Percentiles rank a stretch among this genome's conserved stretches.
Conservation (phyloP, 1,284 basidiomycete species). For the Golubevia pallescens region DNA sequence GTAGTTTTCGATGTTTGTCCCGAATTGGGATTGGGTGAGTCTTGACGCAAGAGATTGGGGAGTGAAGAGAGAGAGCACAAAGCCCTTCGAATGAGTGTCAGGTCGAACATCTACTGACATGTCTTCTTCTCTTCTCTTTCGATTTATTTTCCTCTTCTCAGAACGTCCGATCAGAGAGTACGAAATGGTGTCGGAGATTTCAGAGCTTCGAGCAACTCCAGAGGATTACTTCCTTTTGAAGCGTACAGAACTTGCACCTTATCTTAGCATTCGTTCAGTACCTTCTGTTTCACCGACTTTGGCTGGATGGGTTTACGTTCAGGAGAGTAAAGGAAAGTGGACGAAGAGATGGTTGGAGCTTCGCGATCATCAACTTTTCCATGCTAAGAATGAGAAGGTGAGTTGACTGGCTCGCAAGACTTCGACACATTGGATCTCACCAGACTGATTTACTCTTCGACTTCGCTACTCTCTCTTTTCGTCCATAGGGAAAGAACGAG, state of each 20-base stretch:
- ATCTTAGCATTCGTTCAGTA: conserved; percentile 36
- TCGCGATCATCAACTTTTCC: conserved; percentile 51
- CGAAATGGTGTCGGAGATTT: conserved; percentile 48
- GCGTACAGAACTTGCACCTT: conserved; percentile 41
- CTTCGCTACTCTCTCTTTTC: background rate
- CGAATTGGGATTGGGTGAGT: conserved; percentile 34
- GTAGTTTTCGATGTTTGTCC: conserved; percentile 50
- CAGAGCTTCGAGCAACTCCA: conserved; percentile 27
- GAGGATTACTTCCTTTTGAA: conserved; percentile 52
- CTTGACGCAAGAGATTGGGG: background rate
- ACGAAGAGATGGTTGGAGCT: conserved; percentile 59
- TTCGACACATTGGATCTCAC: too few species aligned
- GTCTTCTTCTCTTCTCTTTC: background rate
- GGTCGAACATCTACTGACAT: background rate
- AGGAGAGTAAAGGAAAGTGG: conserved; percentile 52
- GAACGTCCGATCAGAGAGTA: conserved; percentile 61
- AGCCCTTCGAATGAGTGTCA: background rate
- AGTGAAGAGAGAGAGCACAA: too few species aligned
- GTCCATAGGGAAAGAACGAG: conserved; percentile 45
- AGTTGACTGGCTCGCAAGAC: background rate
- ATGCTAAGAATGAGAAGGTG: conserved; percentile 55
- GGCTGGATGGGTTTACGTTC: conserved; percentile 53
- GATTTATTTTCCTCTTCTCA: too few species aligned
- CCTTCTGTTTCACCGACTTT: conserved; percentile 41
- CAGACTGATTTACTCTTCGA: background rate